phyloP scores from a whole-genome alignment of 2,329 filamentous ascomycete species.

The Fusarium coicis region DNA sequence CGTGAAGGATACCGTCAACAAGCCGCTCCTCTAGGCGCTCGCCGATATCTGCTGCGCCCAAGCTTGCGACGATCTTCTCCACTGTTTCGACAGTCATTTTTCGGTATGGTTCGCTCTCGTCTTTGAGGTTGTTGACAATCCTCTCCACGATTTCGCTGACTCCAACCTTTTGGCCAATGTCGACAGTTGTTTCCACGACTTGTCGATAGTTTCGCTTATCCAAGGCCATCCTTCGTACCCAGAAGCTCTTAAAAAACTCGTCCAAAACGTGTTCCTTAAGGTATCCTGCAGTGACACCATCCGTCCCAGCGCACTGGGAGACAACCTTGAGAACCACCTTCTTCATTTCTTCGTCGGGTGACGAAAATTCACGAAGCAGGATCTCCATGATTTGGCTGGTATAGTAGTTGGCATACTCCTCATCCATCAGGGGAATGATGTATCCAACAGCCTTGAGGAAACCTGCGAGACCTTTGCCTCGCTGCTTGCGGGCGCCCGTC shows the following conservation, averaged over 20 bases:
- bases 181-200: slow-evolving; percentile 97
- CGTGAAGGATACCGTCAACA: slow-evolving; percentile 93
- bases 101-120: slow-evolving; percentile 96
- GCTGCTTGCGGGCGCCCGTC: slow-evolving; percentile 95
- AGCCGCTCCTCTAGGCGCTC: slow-evolving; percentile 92
- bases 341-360: slow-evolving; percentile 99
- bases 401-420: slow-evolving; percentile 99
- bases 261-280: slow-evolving; percentile 94
- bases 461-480: slow-evolving; percentile 93
- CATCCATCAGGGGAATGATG: slow-evolving; percentile 99
- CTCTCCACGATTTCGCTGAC: slow-evolving; percentile 94
- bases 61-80: slow-evolving; percentile 92
- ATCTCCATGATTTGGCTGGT: slow-evolving; percentile 99
- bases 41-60: slow-evolving; percentile 93
- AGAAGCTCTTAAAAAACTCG: slow-evolving; percentile 99
- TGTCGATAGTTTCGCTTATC: slow-evolving; percentile 98
- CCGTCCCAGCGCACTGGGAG: slow-evolving; percentile 92
- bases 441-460: slow-evolving; percentile 98
- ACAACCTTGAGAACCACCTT: slow-evolving; percentile 98
- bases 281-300: slow-evolving; percentile 94
- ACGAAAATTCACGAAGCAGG: slow-evolving; percentile 92
- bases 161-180: slow-evolving; percentile 97
- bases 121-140: slow-evolving; percentile 94
- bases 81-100: slow-evolving; percentile 99
- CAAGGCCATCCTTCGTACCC: slow-evolving; percentile 95